These are phyloP conservation scores for Entomortierella parvispora DNA, from an alignment of 192 early-diverging fungal species.

Conservation along the genomic window DNA sequence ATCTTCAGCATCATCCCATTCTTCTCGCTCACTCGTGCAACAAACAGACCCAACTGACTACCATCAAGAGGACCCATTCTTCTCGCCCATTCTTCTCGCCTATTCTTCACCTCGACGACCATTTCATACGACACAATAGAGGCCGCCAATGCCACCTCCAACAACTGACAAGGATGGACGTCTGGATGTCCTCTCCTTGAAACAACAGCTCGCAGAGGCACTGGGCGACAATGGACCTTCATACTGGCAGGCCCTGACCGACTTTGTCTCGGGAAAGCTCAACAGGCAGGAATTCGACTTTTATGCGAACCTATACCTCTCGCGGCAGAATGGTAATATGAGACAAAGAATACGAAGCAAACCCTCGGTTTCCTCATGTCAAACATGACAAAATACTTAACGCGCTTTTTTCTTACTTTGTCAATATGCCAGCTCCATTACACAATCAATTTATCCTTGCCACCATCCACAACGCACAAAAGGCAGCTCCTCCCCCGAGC, in stretches of 20 bases:
- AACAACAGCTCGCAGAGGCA: constrained; percentile 78
- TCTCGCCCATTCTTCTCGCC: too few species aligned
- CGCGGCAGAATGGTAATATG: constrained; percentile 55
- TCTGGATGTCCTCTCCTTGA: constrained; percentile 63
- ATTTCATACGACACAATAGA: too few species aligned
- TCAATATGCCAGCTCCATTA: constrained; percentile 53
- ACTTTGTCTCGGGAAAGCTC: constrained; percentile 80
- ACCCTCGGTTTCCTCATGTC: too few species aligned
- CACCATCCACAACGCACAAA: constrained; percentile 82
- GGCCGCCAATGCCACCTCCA: constrained; percentile 9
- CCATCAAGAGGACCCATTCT: too few species aligned
- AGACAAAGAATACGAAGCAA: too few species aligned
- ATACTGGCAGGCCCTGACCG: constrained; percentile 78
- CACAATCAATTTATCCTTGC: constrained; percentile 84
- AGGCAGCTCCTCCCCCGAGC: constrained; percentile 70
- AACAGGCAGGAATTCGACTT: constrained; percentile 84
- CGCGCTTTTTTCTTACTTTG: not conserved
- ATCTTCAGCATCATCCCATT: too few species aligned
- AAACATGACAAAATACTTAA: too few species aligned
- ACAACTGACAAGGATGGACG: constrained; percentile 55
- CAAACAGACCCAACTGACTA: too few species aligned
- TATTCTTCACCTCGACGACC: too few species aligned
- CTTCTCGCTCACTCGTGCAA: too few species aligned
- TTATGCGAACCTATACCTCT: constrained; percentile 77
- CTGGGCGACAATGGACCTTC: constrained; percentile 79